A percentile compares a stretch with the other conserved stretches of the same genome.
These are phyloP conservation scores for Mikania micrantha DNA, from an alignment of 129 eudicot genomes.

Conservation along the genomic window DNA sequence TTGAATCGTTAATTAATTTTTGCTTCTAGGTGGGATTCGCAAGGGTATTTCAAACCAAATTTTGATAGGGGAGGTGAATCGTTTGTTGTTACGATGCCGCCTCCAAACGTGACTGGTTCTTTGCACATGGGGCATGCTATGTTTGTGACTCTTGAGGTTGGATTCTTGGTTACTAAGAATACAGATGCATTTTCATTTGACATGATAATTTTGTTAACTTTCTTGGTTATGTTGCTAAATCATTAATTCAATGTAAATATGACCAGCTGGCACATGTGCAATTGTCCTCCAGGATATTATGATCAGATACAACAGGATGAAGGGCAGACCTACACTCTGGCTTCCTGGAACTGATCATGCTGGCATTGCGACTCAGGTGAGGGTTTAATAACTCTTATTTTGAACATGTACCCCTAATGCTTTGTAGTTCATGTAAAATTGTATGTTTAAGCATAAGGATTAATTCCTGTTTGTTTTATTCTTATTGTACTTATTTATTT, in stretches of 20 bases:
- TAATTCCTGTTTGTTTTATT: neutral
- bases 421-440: constrained; percentile 3
- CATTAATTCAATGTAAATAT: constrained; percentile 1
- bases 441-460: neutral
- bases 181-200: neutral
- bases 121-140: constrained; percentile 99
- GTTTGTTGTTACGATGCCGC: constrained; percentile 93
- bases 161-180: neutral
- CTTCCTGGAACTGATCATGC: constrained; percentile 99
- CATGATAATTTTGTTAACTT: neutral
- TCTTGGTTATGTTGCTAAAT: neutral
- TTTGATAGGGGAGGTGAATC: constrained; percentile 67
- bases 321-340: constrained; percentile 95
- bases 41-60: constrained; percentile 92
- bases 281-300: constrained; percentile 67
- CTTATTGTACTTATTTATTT: constrained; percentile 1
- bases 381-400: neutral
- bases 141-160: constrained; percentile 99
- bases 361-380: constrained; percentile 99
- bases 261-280: constrained; percentile 5
- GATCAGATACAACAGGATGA: constrained; percentile 96
- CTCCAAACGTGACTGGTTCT: constrained; percentile 98
- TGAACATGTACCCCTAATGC: neutral
- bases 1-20: neutral
- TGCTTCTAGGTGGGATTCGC: constrained; percentile 92